Percentiles rank a stretch among this genome's conserved stretches.
These are phyloP conservation scores for Parachaetomium inaequale DNA, from an alignment of 495 filamentous ascomycete genomes.

Conservation along the genomic window DNA sequence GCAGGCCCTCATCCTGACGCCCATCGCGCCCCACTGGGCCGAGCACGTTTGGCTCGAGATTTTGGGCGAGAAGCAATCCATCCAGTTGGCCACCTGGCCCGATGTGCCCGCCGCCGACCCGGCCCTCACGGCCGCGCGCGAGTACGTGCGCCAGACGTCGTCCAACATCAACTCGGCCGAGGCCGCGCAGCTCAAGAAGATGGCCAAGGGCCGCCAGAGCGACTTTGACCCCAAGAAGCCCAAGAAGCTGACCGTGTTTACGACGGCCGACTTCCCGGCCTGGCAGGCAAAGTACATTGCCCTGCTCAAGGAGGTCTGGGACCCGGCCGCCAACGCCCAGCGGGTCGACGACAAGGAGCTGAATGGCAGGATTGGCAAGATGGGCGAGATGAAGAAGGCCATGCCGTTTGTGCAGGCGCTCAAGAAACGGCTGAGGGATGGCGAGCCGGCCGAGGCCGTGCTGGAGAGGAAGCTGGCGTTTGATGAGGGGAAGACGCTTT, in stretches of 20 bases:
- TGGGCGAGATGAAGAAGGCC: conserved; percentile 88
- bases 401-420: conserved; percentile 93
- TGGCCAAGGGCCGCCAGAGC: conserved; percentile 80
- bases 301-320: conserved; percentile 61
- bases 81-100: conserved; percentile 80
- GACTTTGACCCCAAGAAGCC: conserved; percentile 83
- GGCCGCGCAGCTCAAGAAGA: conserved; percentile 71
- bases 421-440: conserved; percentile 69
- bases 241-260: conserved; percentile 87
- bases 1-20: conserved; percentile 55
- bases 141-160: conserved; percentile 72
- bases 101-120: conserved; percentile 58
- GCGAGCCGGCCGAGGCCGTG: conserved; percentile 58
- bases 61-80: conserved; percentile 66
- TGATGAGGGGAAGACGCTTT: conserved; percentile 69
- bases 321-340: conserved; percentile 38
- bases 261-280: conserved; percentile 68
- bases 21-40: conserved; percentile 88
- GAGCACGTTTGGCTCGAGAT: conserved; percentile 93
- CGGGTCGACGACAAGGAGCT: conserved; percentile 75
- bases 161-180: conserved; percentile 85
- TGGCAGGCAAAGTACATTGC: conserved; percentile 95
- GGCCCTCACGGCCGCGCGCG: conserved; percentile 67
- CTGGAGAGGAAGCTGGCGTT: conserved; percentile 81
- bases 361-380: conserved; percentile 67